These are phyloP conservation scores for Penicillium sp. DNA, from an alignment of 2,329 filamentous ascomycete genomes.

Conservation along the genomic window DNA sequence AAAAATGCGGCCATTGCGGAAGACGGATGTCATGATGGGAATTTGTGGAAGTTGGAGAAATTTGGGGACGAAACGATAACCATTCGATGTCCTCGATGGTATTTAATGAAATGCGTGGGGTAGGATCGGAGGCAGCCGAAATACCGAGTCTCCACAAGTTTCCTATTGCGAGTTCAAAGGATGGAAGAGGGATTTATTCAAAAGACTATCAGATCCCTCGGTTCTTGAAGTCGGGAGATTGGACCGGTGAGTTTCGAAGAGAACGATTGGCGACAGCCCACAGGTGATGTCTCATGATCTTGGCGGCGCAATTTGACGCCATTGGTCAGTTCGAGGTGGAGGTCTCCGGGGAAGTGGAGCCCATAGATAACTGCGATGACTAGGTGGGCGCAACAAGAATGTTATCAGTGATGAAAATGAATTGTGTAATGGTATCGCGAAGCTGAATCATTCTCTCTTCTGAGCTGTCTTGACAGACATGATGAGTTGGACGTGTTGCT, in stretches of 20 bases:
- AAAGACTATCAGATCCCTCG: neutral
- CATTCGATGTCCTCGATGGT: neutral
- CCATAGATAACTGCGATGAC: too few relatives aligned
- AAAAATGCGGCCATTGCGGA: constrained; percentile 39
- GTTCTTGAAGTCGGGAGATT: neutral
- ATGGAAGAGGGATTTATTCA: neutral
- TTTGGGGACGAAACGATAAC: neutral
- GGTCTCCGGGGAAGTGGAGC: constrained; percentile 1
- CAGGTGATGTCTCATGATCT: neutral
- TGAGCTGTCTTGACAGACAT: neutral
- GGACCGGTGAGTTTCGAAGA: neutral
- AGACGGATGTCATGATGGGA: constrained; percentile 25
- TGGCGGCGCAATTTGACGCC: constrained; percentile 17
- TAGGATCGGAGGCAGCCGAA: neutral
- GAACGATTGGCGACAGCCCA: neutral
- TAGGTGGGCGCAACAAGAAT: too few relatives aligned
- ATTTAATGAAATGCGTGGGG: constrained; percentile 12
- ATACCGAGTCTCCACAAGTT: constrained; percentile 12
- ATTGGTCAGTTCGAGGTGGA: constrained; percentile 8
- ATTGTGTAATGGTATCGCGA: too few relatives aligned
- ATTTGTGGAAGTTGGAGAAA: neutral
- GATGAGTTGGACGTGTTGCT: too few relatives aligned
- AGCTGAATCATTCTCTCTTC: neutral
- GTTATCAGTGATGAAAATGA: too few relatives aligned
- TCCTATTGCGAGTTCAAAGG: neutral